Evolutionary conservation across 2,329 filamentous ascomycete species (phyloP).

Genomic region (Ascosphaera aggregata): DNA sequence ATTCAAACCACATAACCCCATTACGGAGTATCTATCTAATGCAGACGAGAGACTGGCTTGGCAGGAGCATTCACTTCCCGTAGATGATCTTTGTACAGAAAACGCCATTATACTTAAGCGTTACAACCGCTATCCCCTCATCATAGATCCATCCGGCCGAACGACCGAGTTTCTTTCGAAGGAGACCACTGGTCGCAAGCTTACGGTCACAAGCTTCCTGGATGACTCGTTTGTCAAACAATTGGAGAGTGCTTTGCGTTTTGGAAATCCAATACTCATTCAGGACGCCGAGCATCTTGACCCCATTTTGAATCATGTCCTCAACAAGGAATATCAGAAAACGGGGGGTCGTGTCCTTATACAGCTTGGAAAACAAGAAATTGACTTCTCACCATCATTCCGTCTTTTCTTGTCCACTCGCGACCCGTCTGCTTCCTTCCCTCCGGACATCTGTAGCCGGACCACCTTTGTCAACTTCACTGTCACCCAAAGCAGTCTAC

Average conservation of each 20-base stretch:
- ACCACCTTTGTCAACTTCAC: conserved; percentile 99
- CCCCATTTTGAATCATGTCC: conserved; percentile 89
- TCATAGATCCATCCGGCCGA: conserved; percentile 90
- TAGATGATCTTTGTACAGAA: conserved; percentile 94
- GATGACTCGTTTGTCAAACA: conserved; percentile 98
- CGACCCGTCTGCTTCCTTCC: conserved; percentile 86
- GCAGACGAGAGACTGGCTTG: conserved; percentile 86
- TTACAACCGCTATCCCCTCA: conserved; percentile 95
- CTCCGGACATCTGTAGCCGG: conserved; percentile 91
- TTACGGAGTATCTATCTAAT: conserved; percentile 90
- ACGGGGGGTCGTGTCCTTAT: conserved; percentile 95
- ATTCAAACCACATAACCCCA: conserved; percentile 80
- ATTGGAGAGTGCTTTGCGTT: conserved; percentile 84
- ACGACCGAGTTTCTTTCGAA: conserved; percentile 89
- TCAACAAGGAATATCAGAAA: conserved; percentile 99
- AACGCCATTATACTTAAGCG: conserved; percentile 94
- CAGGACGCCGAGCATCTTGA: conserved; percentile 96
- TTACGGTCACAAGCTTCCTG: conserved; percentile 93
- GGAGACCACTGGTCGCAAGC: conserved; percentile 75
- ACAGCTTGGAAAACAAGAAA: conserved; percentile 94
- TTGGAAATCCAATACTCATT: conserved; percentile 95
- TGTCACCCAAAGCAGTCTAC: conserved; percentile 93
- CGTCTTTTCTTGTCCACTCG: conserved; percentile 85
- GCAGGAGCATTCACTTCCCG: conserved; percentile 83
- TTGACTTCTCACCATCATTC: conserved; percentile 95